Conservation (phyloP, 306 rosid genomes). For the Senna tora region DNA sequence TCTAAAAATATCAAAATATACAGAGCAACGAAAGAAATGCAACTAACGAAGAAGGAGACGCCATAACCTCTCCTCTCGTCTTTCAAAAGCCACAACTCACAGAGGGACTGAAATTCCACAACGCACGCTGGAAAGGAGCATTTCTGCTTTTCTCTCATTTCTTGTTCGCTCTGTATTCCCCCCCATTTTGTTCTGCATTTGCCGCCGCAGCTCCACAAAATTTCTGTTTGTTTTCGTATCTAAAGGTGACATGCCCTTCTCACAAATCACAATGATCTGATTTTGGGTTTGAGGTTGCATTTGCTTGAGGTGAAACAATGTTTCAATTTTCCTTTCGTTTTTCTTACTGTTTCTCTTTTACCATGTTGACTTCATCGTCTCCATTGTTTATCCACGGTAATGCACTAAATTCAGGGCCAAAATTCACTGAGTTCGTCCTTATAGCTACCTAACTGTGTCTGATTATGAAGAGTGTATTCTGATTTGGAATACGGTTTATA, state of each 20-base stretch:
- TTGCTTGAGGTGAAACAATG: constrained; percentile 41
- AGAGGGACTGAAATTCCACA: constrained; percentile 25
- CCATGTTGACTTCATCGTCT: constrained; percentile 31
- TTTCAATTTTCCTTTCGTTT: constrained; percentile 13
- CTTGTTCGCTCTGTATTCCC: constrained; percentile 15
- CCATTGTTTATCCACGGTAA: constrained; percentile 19
- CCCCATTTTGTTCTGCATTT: constrained; percentile 18
- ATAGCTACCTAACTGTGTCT: constrained; percentile 11
- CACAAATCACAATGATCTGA: constrained; percentile 8
- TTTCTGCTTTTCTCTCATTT: constrained; percentile 35
- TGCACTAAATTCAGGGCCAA: constrained; percentile 19
- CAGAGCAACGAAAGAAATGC: constrained; percentile 24
- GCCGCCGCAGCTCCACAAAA: not conserved
- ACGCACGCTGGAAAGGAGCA: constrained; percentile 1
- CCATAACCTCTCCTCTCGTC: constrained; percentile 55
- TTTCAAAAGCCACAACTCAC: constrained; percentile 36
- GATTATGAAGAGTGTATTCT: constrained; percentile 19
- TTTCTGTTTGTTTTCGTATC: not conserved
- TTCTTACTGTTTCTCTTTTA: not conserved
- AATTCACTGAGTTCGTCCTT: not conserved
- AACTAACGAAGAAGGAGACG: constrained; percentile 58
- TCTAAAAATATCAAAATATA: constrained; percentile 7
- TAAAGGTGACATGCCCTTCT: not conserved
- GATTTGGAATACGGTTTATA: constrained; percentile 3
- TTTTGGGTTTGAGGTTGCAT: constrained; percentile 22